phyloP scores from a whole-genome alignment of 352 stramenopile genomes.

The Pythium periplocum region DNA sequence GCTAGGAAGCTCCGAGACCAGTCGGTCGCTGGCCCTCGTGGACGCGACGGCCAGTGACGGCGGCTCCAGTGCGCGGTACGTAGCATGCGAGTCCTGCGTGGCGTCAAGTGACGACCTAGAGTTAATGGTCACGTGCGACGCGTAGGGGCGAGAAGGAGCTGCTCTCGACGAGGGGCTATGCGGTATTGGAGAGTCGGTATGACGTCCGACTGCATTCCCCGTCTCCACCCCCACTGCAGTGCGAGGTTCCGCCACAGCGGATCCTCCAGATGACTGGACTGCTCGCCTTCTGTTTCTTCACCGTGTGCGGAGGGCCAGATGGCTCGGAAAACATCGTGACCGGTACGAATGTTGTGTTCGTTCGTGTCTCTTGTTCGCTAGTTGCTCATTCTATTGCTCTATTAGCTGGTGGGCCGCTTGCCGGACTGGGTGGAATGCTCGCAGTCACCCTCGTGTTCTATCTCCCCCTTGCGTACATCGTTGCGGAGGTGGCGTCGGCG shows the following conservation, averaged over 20 bases:
- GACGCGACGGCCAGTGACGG: too few relatives aligned
- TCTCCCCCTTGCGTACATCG: constrained; percentile 37
- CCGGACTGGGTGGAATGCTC: constrained; percentile 29
- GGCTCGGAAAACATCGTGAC: constrained; percentile 38
- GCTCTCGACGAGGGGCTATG: too few relatives aligned
- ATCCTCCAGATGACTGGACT: constrained; percentile 33
- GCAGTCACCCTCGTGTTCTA: constrained; percentile 42
- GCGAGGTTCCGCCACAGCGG: constrained; percentile 1
- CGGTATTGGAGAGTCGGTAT: too few relatives aligned
- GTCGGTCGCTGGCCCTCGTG: too few relatives aligned
- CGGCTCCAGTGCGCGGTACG: too few relatives aligned
- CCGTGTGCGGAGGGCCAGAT: constrained; percentile 35
- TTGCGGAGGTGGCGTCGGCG: constrained; percentile 41
- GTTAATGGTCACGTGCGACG: too few relatives aligned
- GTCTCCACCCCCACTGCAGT: too few relatives aligned
- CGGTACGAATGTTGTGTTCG: constrained; percentile 8
- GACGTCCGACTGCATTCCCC: too few relatives aligned
- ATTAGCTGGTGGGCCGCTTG: constrained; percentile 32
- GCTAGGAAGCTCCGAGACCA: too few relatives aligned
- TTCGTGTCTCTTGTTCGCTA: neutral
- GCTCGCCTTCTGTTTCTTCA: constrained; percentile 55
- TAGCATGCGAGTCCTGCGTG: too few relatives aligned
- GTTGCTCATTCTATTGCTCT: neutral
- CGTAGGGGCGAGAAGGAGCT: too few relatives aligned
- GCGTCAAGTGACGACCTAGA: too few relatives aligned